Evolutionary conservation across 768 basidiomycete genomes (phyloP).

Genomic region (Collybiopsis luxurians): DNA sequence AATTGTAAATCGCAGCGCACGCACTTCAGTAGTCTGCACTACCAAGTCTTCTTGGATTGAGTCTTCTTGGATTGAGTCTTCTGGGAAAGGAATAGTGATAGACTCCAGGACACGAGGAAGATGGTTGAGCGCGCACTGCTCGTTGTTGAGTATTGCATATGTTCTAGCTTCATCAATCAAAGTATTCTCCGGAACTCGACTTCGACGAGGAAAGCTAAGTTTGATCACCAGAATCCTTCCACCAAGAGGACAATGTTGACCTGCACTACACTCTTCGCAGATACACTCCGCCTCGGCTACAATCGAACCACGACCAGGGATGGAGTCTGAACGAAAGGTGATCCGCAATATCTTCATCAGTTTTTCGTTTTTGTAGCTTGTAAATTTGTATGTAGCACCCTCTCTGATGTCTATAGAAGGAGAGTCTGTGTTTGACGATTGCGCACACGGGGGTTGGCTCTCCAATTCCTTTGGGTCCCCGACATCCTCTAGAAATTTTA

Average conservation of each 20-base stretch:
- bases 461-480: too few relatives aligned
- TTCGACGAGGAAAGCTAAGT: neutral
- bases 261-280: neutral
- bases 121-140: conserved; percentile 5
- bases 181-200: neutral
- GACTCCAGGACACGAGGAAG: neutral
- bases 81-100: neutral
- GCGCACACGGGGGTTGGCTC: too few relatives aligned
- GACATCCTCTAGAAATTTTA: too few relatives aligned
- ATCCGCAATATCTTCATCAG: neutral
- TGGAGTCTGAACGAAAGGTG: neutral
- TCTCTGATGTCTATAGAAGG: too few relatives aligned
- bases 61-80: neutral
- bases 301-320: neutral
- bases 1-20: neutral
- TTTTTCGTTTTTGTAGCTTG: neutral
- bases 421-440: too few relatives aligned
- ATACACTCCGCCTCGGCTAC: neutral
- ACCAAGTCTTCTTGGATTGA: neutral
- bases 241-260: neutral
- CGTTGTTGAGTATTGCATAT: neutral
- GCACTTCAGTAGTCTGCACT: neutral
- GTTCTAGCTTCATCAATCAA: neutral
- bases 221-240: neutral
- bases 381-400: neutral